Evolutionary conservation across 2,329 filamentous ascomycete species (phyloP).

Genomic region (Arthrobotrys musiformis): DNA sequence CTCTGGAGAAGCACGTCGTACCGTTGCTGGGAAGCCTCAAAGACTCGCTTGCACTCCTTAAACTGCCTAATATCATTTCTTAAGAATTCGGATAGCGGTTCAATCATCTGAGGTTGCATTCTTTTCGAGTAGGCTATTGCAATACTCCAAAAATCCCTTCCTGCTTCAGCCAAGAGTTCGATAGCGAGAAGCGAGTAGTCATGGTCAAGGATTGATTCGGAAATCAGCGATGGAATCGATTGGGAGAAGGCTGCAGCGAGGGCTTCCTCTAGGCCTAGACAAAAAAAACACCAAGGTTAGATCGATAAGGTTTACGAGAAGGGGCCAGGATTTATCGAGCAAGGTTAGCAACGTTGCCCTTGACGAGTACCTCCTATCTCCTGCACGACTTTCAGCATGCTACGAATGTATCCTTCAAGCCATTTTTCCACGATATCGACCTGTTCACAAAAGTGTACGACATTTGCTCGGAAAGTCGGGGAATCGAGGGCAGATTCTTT

Average conservation of each 20-base stretch:
- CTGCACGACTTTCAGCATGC: slow-evolving; percentile 71
- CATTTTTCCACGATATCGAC: slow-evolving; percentile 90
- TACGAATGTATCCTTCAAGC: slow-evolving; percentile 78
- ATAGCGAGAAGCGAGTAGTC: slow-evolving; percentile 92
- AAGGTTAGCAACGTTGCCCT: neutral
- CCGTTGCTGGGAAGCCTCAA: slow-evolving; percentile 83
- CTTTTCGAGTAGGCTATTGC: slow-evolving; percentile 78
- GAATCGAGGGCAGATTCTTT: slow-evolving; percentile 97
- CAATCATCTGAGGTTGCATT: slow-evolving; percentile 79
- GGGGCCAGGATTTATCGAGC: neutral
- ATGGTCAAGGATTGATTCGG: slow-evolving; percentile 88
- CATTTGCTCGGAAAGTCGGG: slow-evolving; percentile 89
- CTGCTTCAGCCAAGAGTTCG: slow-evolving; percentile 83
- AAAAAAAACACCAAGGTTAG: neutral
- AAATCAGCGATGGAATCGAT: slow-evolving; percentile 77
- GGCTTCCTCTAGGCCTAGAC: slow-evolving; percentile 77
- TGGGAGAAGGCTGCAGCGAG: slow-evolving; percentile 79
- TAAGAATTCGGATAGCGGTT: slow-evolving; percentile 83
- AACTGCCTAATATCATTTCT: slow-evolving; percentile 82
- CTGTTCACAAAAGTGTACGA: slow-evolving; percentile 88
- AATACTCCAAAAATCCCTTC: slow-evolving; percentile 86
- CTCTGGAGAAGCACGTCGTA: slow-evolving; percentile 84
- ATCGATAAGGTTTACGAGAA: neutral
- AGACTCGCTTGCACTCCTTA: slow-evolving; percentile 73
- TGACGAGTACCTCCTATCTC: slow-evolving; percentile 69